These are phyloP conservation scores for Thermoascus crustaceus DNA, from an alignment of 2,329 filamentous ascomycete genomes.

Conservation along the genomic window DNA sequence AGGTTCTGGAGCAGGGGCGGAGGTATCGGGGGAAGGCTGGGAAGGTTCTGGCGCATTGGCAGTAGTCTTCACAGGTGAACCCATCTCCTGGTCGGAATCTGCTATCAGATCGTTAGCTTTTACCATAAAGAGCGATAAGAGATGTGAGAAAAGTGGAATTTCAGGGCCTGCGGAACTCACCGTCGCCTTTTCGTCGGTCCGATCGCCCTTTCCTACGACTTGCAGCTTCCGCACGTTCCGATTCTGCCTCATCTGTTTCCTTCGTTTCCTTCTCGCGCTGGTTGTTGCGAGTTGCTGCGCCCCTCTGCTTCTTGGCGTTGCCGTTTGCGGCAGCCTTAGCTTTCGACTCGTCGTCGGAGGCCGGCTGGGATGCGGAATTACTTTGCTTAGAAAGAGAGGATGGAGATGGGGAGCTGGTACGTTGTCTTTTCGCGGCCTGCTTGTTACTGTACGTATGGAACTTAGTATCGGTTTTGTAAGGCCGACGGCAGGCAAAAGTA, in stretches of 20 bases:
- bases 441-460: conserved; percentile 52
- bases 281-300: conserved; percentile 46
- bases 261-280: conserved; percentile 42
- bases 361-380: conserved; percentile 36
- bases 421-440: conserved; percentile 67
- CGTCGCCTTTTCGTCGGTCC: conserved; percentile 72
- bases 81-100: conserved; percentile 67
- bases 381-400: conserved; percentile 46
- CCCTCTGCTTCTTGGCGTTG: conserved; percentile 52
- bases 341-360: conserved; percentile 61
- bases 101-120: conserved; percentile 29
- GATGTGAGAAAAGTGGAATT: background rate
- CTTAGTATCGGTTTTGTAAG: too few relatives aligned
- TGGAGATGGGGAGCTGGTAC: conserved; percentile 68
- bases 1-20: conserved; percentile 28
- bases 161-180: conserved; percentile 38
- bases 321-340: conserved; percentile 26
- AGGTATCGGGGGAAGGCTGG: conserved; percentile 36
- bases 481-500: too few relatives aligned
- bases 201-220: conserved; percentile 74
- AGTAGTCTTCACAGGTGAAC: conserved; percentile 42
- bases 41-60: conserved; percentile 31
- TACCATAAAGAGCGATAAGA: conserved; percentile 3
- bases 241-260: conserved; percentile 57
- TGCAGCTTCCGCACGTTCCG: conserved; percentile 63